These are phyloP conservation scores for Candida freyschussii DNA, from an alignment of 1,139 yeast species.

Conservation along the genomic window DNA sequence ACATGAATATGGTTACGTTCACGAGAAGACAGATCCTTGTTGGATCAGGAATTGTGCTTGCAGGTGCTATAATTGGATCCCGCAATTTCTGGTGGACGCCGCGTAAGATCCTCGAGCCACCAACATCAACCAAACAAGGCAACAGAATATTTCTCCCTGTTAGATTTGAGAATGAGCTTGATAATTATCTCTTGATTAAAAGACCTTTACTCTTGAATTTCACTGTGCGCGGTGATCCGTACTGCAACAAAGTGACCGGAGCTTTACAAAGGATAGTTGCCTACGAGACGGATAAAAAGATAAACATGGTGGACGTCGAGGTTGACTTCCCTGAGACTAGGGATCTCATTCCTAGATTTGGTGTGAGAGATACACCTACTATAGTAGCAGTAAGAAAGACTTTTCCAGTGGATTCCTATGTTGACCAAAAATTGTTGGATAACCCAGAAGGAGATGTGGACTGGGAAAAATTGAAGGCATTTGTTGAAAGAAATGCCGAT, in stretches of 20 bases:
- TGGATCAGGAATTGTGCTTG: conserved; percentile 23
- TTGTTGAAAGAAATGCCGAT: conserved; percentile 47
- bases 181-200: conserved; percentile 46
- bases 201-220: conserved; percentile 69
- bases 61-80: conserved; percentile 19
- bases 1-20: conserved; percentile 14
- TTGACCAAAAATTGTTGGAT: conserved; percentile 33
- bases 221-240: conserved; percentile 61
- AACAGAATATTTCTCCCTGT: conserved; percentile 40
- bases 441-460: conserved; percentile 39
- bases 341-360: conserved; percentile 55
- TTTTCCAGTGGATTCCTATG: conserved; percentile 50
- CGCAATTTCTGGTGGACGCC: conserved; percentile 27
- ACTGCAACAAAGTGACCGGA: conserved; percentile 59
- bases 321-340: conserved; percentile 54
- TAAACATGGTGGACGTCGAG: conserved; percentile 67
- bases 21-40: conserved; percentile 21
- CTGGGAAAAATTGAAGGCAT: conserved; percentile 49
- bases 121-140: conserved; percentile 25
- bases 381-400: conserved; percentile 66
- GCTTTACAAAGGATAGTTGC: conserved; percentile 52
- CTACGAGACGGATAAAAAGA: conserved; percentile 46
- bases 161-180: conserved; percentile 48
- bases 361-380: conserved; percentile 54
- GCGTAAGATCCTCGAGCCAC: conserved; percentile 29